Evolutionary conservation across 2,329 filamentous ascomycete genomes (phyloP), one percentile per base, ranked within the genome.

Genomic region (Monosporascus sp.): DNA sequence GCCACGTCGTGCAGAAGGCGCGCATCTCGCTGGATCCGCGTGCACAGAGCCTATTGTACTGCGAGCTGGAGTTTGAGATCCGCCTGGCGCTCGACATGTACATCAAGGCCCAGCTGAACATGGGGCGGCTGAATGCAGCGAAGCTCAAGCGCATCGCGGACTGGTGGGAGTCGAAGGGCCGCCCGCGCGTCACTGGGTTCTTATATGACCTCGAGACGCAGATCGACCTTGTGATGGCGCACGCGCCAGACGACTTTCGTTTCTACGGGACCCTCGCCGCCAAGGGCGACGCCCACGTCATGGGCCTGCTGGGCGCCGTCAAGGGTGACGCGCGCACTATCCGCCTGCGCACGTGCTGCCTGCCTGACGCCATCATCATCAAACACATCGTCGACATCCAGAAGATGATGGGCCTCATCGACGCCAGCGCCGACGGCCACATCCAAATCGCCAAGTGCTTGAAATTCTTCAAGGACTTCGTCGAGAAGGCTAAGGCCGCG

Each of bases 181-280:
- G 78, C 0, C 79, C 80, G 6, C 74, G 72, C 51, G 80, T 84
- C 8, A 66, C 80, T 22, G 77, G 78, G 14, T 84, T 83, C 63
- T 77, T 79, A 18, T 84, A 81, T 63, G 80, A 84, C 54, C 64
- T 83, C 2, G 80, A 83, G 67, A 83, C 80, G 1, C 81, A 84
- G 66, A 62, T 84, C n/a, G 78, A 81, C 11, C 72, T 84, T 11
- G 64, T 83, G 22, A 61, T 65, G 17, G 62, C 77, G 8, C 81
- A 84, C 57, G 62, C 24, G 22, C 11, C 74, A 27, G 64, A 75
- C 9, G 73, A 77, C 22, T 84, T 84, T 60, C 74, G 73, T 36
- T 84, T 84, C 66, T 77, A 79, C 59, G 78, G 79, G 34, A 71
- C 71, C 2, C 67, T 71, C 9, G 73, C 78, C 51, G 69, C 70